A percentile compares a stretch with the other conserved stretches of the same genome.
Evolutionary conservation across 768 basidiomycete species (phyloP).

Genomic region (Boletus insuetus): DNA sequence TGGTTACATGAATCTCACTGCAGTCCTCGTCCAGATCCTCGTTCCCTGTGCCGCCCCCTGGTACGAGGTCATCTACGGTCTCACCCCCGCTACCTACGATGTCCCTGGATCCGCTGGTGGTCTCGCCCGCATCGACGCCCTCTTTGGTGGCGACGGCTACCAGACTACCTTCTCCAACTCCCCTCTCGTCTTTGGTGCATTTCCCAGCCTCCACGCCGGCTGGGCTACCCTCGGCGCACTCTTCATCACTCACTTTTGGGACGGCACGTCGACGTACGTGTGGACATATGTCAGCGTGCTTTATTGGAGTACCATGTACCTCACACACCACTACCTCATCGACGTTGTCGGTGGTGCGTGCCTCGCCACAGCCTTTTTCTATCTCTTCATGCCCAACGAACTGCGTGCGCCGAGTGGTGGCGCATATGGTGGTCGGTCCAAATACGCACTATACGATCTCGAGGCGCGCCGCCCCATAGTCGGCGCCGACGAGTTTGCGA

Average conservation of each 20-base stretch:
- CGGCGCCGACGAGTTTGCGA: constrained; percentile 32
- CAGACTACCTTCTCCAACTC: constrained; percentile 78
- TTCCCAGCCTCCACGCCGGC: constrained; percentile 90
- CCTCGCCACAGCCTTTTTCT: constrained; percentile 84
- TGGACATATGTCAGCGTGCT: constrained; percentile 85
- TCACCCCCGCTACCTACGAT: constrained; percentile 89
- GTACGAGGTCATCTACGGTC: constrained; percentile 97
- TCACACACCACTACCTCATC: constrained; percentile 97
- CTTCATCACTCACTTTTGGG: constrained; percentile 95
- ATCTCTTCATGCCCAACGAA: constrained; percentile 80
- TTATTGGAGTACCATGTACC: constrained; percentile 99
- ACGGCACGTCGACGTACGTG: constrained; percentile 57
- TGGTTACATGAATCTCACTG: constrained; percentile 89
- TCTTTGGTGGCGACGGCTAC: constrained; percentile 78
- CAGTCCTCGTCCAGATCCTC: constrained; percentile 84
- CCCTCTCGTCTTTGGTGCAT: constrained; percentile 95
- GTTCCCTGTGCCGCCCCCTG: constrained; percentile 94
- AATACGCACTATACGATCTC: constrained; percentile 78
- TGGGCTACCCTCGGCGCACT: constrained; percentile 90
- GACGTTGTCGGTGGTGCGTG: constrained; percentile 95
- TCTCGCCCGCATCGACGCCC: constrained; percentile 84
- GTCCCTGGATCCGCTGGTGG: constrained; percentile 95
- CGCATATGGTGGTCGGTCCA: constrained; percentile 40
- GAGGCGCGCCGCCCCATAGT: constrained; percentile 43
- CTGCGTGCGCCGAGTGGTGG: constrained; percentile 55